Evolutionary conservation across 148 eudicot genomes (phyloP), one percentile per base, ranked within the genome.

Genomic region (Rhododendron henanense): DNA sequence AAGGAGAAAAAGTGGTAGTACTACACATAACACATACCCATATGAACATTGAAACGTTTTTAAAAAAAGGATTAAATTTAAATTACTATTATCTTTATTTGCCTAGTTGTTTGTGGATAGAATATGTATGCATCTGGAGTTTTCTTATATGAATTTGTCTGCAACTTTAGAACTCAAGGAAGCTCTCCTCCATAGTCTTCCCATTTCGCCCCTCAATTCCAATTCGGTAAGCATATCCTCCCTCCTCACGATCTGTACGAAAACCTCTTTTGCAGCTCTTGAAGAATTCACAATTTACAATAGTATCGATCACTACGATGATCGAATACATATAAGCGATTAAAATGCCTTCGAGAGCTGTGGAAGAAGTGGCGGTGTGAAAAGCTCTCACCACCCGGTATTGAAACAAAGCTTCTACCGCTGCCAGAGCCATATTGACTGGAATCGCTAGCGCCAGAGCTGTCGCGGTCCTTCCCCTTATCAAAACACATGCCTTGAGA

Each of bases 291-390:
- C 90, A 93, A 4, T 93, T 87, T 75, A 92, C 86, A 50, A 95
- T 87, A 6, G 92, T 89, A 53, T 95, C 98, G 13, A 93, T 81
- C 8, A 92, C 94, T 9, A 95, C 23, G 7, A 95, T 5, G 28
- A 93, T 84, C 4, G 96, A 90, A 87, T 96, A 95, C 23, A 96
- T 10, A 71, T 93, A 96, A 10, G 92, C 96, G 47, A 96, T 93
- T 55, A 96, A 85, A 16, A 93, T 83, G 14, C 92, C 95, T 85
- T 96, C 98, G 2, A 91, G 57, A 9, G 88, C 93, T 63, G 91
- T 73, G 5, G 89, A 84, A 86, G 83, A 85, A 47, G 78, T 3
- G 1, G 74, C 35, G 3, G 35, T 81, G 65, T 83, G 61, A 82
- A 78, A 88, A 31, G 89, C 71, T 76, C 79, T 89, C n/a, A 88